phyloP scores from a whole-genome alignment of 1,284 basidiomycete genomes.

The Sporisorium graminicola region DNA sequence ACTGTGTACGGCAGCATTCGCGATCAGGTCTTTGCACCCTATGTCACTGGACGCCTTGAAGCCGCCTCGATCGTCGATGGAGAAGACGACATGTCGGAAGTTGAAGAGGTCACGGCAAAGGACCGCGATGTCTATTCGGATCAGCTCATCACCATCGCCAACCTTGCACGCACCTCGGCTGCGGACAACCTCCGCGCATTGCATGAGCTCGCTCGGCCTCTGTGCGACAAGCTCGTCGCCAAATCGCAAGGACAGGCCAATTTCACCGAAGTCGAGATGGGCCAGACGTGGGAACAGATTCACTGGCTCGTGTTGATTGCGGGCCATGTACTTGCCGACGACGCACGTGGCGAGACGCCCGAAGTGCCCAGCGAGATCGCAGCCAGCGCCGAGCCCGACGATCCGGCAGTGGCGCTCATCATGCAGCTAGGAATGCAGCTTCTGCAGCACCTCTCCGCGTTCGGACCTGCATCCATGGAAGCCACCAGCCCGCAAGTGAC shows the following conservation, averaged over 20 bases:
- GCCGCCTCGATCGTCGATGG: slow-evolving; percentile 33
- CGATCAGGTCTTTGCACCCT: slow-evolving; percentile 56
- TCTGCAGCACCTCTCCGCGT: slow-evolving; percentile 43
- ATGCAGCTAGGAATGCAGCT: slow-evolving; percentile 53
- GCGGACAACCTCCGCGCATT: slow-evolving; percentile 32
- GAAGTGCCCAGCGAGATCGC: slow-evolving; percentile 48
- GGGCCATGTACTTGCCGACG: slow-evolving; percentile 60
- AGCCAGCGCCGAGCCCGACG: slow-evolving; percentile 26
- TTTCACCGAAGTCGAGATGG: slow-evolving; percentile 29
- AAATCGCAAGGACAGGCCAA: slow-evolving; percentile 33
- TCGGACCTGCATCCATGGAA: slow-evolving; percentile 33
- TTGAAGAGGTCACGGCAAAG: slow-evolving; percentile 48
- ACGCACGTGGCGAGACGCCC: slow-evolving; percentile 53
- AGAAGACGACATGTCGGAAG: slow-evolving; percentile 49
- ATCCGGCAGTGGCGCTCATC: slow-evolving; percentile 46
- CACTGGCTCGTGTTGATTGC: slow-evolving; percentile 63
- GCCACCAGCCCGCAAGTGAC: slow-evolving; percentile 62
- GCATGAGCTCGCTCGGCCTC: slow-evolving; percentile 30
- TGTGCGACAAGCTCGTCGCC: slow-evolving; percentile 41
- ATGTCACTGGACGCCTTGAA: slow-evolving; percentile 56
- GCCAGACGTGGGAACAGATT: slow-evolving; percentile 62
- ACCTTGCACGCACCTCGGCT: slow-evolving; percentile 49
- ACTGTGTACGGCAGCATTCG: slow-evolving; percentile 52
- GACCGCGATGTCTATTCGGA: slow-evolving; percentile 63
- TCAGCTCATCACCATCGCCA: slow-evolving; percentile 59